Conservation (phyloP, 176 grass and related monocot genomes). For the Rhynchospora tenuis region DNA sequence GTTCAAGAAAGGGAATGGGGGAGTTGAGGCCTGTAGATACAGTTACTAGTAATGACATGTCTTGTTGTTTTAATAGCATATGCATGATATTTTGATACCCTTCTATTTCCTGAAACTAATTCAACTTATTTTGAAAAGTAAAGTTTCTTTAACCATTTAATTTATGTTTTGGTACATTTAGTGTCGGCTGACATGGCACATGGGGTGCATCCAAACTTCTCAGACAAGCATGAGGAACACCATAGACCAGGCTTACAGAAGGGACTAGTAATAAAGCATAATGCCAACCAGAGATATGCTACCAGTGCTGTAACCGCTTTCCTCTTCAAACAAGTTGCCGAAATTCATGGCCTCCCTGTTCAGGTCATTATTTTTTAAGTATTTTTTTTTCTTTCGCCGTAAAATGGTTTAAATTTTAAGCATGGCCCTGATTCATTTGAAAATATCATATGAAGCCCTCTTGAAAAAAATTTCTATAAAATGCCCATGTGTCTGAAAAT, state of each 20-base stretch:
- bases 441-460: not conserved
- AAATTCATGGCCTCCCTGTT: constrained; percentile 67
- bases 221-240: constrained; percentile 86
- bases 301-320: constrained; percentile 93
- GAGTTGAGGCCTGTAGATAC: not conserved
- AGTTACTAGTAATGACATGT: not conserved
- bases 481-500: not conserved
- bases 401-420: not conserved
- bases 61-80: not conserved
- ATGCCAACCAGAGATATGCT: constrained; percentile 91
- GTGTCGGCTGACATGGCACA: constrained; percentile 96
- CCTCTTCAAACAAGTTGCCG: constrained; percentile 90
- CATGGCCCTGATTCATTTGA: not conserved
- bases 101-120: not conserved
- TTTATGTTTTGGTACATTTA: constrained; percentile 24
- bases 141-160: not conserved
- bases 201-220: constrained; percentile 82
- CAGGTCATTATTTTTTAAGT: constrained; percentile 47
- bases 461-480: not conserved
- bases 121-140: not conserved
- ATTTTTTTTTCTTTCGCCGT: constrained; percentile 19
- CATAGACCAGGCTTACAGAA: constrained; percentile 83
- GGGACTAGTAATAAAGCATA: constrained; percentile 92
- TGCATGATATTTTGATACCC: not conserved
- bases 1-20: not conserved